Conservation (phyloP, 306 rosid species). For the Purshia tridentata region DNA sequence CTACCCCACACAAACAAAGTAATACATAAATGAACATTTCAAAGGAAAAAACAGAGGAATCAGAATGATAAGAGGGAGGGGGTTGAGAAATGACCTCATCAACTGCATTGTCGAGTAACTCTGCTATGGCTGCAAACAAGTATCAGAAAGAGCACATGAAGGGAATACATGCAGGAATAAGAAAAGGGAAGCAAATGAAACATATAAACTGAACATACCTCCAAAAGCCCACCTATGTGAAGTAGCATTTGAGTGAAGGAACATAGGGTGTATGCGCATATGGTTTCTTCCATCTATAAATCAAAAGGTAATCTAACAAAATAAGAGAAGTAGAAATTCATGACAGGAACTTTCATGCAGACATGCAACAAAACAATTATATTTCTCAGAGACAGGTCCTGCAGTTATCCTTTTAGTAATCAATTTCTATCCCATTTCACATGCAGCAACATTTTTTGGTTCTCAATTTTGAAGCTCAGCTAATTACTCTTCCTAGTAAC, state of each 20-base stretch:
- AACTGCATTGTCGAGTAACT: constrained; percentile 88
- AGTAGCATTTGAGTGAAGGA: constrained; percentile 98
- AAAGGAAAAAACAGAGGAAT: neutral
- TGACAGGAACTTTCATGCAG: neutral
- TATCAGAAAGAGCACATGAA: neutral
- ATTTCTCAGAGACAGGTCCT: neutral
- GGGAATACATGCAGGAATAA: neutral
- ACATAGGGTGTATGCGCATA: constrained; percentile 78
- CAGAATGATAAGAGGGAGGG: neutral
- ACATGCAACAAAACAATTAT: neutral
- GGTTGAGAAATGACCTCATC: constrained; percentile 64
- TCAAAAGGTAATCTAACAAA: neutral
- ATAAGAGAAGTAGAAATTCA: neutral
- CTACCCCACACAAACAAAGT: constrained; percentile 43
- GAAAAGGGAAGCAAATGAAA: neutral
- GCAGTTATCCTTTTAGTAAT: neutral
- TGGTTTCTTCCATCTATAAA: constrained; percentile 64
- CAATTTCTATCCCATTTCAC: constrained; percentile 6
- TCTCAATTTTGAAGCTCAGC: neutral
- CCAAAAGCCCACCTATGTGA: constrained; percentile 98
- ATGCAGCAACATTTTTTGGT: neutral
- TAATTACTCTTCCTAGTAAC: neutral
- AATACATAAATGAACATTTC: neutral
- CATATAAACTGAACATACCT: constrained; percentile 49
- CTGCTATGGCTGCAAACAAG: constrained; percentile 74